Evolutionary conservation across 2,329 filamentous ascomycete genomes (phyloP).

Genomic region (Clarireedia sp.): DNA sequence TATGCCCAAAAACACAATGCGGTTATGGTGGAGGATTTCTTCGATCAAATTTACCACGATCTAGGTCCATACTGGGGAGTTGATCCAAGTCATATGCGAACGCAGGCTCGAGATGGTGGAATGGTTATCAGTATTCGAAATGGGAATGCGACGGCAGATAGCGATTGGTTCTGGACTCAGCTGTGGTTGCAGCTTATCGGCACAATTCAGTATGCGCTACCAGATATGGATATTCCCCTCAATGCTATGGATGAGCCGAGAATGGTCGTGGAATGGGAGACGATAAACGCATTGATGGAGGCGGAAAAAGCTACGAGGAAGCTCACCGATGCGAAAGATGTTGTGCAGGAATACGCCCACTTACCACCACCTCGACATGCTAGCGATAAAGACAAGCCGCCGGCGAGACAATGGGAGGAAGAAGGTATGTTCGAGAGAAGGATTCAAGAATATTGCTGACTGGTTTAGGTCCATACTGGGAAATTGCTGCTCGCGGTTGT

Average conservation of each 20-base stretch:
- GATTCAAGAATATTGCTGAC: constrained; percentile 35
- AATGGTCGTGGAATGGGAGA: constrained; percentile 50
- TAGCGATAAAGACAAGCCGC: background rate
- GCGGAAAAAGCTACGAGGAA: constrained; percentile 37
- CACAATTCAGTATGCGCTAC: constrained; percentile 43
- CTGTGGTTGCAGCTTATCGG: constrained; percentile 32
- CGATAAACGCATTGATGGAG: constrained; percentile 42
- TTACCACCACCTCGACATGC: constrained; percentile 27
- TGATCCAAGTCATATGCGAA: constrained; percentile 40
- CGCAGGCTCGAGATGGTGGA: constrained; percentile 46
- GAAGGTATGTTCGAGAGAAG: constrained; percentile 32
- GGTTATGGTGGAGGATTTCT: constrained; percentile 53
- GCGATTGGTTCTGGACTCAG: constrained; percentile 35
- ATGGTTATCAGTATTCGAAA: constrained; percentile 54
- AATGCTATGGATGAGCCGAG: constrained; percentile 58
- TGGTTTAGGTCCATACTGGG: constrained; percentile 44
- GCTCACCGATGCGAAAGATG: constrained; percentile 49
- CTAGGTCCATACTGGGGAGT: constrained; percentile 38
- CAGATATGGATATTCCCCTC: constrained; percentile 59
- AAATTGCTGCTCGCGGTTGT: constrained; percentile 51
- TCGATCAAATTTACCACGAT: constrained; percentile 47
- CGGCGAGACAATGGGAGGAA: constrained; percentile 16
- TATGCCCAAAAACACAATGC: constrained; percentile 44
- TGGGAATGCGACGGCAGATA: constrained; percentile 40
- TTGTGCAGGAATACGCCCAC: constrained; percentile 42